Evolutionary conservation across 2,329 filamentous ascomycete genomes (phyloP).

Genomic region (Ophiostoma montium): DNA sequence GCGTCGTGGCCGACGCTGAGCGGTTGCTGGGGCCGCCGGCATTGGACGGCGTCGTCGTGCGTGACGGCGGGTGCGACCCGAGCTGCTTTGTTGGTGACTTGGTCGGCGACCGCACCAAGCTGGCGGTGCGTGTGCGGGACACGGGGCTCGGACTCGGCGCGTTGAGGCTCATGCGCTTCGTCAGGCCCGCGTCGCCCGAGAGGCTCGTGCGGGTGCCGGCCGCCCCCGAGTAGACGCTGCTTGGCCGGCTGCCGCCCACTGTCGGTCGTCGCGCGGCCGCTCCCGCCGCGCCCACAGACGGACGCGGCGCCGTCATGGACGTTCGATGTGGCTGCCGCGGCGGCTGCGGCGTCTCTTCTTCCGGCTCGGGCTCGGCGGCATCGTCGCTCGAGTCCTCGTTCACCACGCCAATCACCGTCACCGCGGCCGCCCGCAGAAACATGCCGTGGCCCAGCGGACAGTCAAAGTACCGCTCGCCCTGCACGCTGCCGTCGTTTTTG

Average conservation of each 20-base stretch:
- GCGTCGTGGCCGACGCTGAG: not conserved
- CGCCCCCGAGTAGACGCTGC: slow-evolving; percentile 28
- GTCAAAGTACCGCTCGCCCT: slow-evolving; percentile 78
- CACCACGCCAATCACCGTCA: slow-evolving; percentile 39
- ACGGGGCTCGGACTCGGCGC: slow-evolving; percentile 59
- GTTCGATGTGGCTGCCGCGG: slow-evolving; percentile 2
- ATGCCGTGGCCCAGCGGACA: slow-evolving; percentile 66
- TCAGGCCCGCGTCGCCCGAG: slow-evolving; percentile 36
- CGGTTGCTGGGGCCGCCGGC: slow-evolving; percentile 26
- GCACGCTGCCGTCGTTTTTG: slow-evolving; percentile 88
- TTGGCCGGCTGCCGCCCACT: slow-evolving; percentile 28
- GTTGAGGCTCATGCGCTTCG: slow-evolving; percentile 55
- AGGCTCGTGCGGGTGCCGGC: slow-evolving; percentile 18
- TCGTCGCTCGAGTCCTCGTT: not conserved
- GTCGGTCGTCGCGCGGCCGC: slow-evolving; percentile 15
- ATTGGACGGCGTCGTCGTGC: slow-evolving; percentile 51
- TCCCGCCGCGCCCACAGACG: slow-evolving; percentile 16
- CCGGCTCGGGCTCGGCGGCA: slow-evolving; percentile 11
- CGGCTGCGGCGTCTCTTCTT: slow-evolving; percentile 27
- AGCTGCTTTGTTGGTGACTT: slow-evolving; percentile 71
- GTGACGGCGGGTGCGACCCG: slow-evolving; percentile 39
- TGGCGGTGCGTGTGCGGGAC: slow-evolving; percentile 41
- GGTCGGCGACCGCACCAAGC: slow-evolving; percentile 52
- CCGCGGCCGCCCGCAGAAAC: slow-evolving; percentile 65
- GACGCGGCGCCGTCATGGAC: not conserved